phyloP scores from a whole-genome alignment of 1,284 basidiomycete species.

The Phylloporus gajari region DNA sequence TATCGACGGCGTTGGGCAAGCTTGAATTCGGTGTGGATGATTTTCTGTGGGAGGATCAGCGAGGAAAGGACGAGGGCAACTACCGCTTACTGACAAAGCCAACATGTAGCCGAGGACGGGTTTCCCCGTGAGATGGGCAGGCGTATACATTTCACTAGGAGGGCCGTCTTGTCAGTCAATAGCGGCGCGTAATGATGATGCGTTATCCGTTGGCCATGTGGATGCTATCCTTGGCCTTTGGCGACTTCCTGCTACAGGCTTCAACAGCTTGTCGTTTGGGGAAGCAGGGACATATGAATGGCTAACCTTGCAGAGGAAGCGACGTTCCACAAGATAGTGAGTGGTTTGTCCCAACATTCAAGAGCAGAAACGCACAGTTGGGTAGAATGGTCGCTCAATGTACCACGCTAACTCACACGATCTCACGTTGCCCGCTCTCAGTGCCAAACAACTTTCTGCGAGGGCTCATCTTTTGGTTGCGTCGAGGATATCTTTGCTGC shows the following conservation, averaged over 20 bases:
- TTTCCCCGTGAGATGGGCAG: neutral
- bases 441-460: conserved; percentile 48
- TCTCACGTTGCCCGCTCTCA: no score
- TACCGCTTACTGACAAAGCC: conserved; percentile 48
- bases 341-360: no score
- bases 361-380: no score
- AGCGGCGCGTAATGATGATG: conserved; percentile 28
- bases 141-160: conserved; percentile 68
- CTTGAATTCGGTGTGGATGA: conserved; percentile 69
- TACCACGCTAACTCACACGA: no score
- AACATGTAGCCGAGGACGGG: conserved; percentile 53
- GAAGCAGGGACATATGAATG: no score
- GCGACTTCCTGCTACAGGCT: conserved; percentile 61
- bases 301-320: no score
- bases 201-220: conserved; percentile 52
- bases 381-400: no score
- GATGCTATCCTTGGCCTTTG: conserved; percentile 55
- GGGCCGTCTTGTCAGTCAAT: conserved; percentile 4
- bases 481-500: no score
- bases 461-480: no score
- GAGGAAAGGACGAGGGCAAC: neutral
- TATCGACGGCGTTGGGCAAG: conserved; percentile 66
- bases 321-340: no score
- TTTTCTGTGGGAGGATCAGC: conserved; percentile 46
- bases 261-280: conserved; percentile 8